phyloP scores from a whole-genome alignment of 1,284 basidiomycete genomes.

The Puccinia coronata region DNA sequence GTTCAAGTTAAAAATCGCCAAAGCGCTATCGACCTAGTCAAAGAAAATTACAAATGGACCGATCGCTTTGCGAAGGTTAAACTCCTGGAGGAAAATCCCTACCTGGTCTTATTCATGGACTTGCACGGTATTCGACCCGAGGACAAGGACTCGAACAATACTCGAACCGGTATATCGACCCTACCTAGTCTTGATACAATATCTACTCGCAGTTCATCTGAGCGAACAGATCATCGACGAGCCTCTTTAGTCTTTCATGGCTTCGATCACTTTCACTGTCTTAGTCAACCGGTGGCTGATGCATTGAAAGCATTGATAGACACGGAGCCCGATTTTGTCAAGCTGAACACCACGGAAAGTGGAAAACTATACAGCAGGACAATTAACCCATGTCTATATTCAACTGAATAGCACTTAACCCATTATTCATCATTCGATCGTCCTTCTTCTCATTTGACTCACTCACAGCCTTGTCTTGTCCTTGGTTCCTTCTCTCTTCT shows the following conservation, averaged over 20 bases:
- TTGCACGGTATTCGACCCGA: too few species aligned
- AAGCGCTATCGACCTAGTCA: background rate
- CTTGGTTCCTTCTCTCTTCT: too few species aligned
- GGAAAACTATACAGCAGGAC: background rate
- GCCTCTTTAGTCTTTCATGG: background rate
- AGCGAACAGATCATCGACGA: background rate
- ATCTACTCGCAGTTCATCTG: background rate
- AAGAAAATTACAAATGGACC: background rate
- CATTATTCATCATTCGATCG: background rate
- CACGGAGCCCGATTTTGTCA: background rate
- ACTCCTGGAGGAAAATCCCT: background rate
- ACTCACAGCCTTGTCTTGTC: too few species aligned
- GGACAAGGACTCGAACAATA: too few species aligned
- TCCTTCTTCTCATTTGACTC: background rate
- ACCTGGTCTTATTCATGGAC: background rate
- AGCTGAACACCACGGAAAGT: background rate
- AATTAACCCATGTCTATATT: conserved; percentile 2
- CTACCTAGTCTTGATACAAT: background rate
- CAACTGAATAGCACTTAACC: background rate
- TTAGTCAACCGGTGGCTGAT: background rate
- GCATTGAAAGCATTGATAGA: background rate
- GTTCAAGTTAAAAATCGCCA: background rate
- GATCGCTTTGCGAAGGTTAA: background rate
- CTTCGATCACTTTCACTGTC: background rate
- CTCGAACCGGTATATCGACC: background rate